Base-by-base conservation (phyloP, 768 basidiomycete genomes). In the Lentinula raphanica region DNA sequence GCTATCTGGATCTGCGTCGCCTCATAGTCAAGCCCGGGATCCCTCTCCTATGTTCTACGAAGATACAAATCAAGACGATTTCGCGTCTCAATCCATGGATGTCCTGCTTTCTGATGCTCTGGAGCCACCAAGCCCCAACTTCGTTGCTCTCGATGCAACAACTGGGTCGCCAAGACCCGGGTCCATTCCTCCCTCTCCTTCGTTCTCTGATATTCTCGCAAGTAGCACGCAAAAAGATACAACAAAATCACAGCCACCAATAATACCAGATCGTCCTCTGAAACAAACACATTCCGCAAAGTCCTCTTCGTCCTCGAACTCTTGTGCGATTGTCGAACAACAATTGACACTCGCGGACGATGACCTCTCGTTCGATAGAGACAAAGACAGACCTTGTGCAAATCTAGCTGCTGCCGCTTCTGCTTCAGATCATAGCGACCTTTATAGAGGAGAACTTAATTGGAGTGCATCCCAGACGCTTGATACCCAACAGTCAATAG, bases 321-420 rank as follows among this genome's bases (percentile, higher is more conserved):
- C 59, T 8, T 44, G 49, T 13, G 29, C n/a, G 1, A 39, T 42
- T 23, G 59, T 59, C 5, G 54, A 42, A 25, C 29, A 17, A 31
- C 59, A 59, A n/a, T 35, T 59, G 53, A 55, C 59, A n/a, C 59
- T 21, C 29, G n/a, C 39, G 27, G 38, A 45, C 8, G 50, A n/a
- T 3, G 46, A 48, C 7, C n/a, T 28, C 19, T 48, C 28, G 46
- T 28, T 48, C n/a, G 46, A 48, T 11, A 28, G 29, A 28, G 15
- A 28, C 17, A 31, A 15, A n/a, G 46, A 27, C 17, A 5, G 25
- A 48, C 46, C 27, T 7, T n/a, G 27, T 19, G 13, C 15, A 48
- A 13, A 17, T 48, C 46, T 28, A 5, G 5, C 11, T 48, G 15
- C n/a, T 4, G 27, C 46, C 2, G 17, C 28, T 25, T 25, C 25